phyloP scores from a whole-genome alignment of 2,329 filamentous ascomycete genomes.

The Pestalotiopsis sp. region DNA sequence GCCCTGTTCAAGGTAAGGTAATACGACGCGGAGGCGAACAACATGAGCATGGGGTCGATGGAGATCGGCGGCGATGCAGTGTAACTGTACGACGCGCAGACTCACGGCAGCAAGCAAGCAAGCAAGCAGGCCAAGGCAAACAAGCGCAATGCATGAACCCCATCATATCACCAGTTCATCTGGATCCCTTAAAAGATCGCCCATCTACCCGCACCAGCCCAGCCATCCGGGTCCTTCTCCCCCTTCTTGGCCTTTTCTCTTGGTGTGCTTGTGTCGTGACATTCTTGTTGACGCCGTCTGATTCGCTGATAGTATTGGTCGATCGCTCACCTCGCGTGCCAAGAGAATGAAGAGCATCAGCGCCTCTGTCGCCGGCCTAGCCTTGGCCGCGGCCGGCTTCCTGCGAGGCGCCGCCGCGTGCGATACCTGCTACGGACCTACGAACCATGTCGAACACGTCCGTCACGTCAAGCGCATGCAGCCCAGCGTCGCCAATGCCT shows the following conservation, averaged over 20 bases:
- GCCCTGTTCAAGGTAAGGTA: background rate
- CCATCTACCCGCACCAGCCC: conserved; percentile 1
- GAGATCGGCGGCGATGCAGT: background rate
- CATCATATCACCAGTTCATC: background rate
- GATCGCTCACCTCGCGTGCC: background rate
- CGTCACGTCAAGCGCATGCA: conserved; percentile 52
- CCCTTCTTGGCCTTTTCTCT: conserved; percentile 5
- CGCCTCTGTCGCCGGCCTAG: background rate
- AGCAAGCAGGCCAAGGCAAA: background rate
- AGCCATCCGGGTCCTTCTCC: background rate
- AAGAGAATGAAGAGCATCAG: conserved; percentile 7
- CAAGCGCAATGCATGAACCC: background rate
- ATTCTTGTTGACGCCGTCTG: background rate
- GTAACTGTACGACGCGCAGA: background rate
- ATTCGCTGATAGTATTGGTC: background rate
- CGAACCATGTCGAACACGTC: conserved; percentile 44
- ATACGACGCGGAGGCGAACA: background rate
- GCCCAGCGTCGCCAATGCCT: conserved; percentile 43
- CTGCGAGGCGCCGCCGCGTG: conserved; percentile 35
- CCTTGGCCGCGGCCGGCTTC: conserved; percentile 16
- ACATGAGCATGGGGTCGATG: background rate
- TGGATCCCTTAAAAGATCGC: background rate
- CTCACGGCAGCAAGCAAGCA: background rate
- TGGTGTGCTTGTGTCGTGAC: background rate
- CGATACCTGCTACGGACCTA: conserved; percentile 43